Conservation (phyloP, 495 filamentous ascomycete species). For the Xylaria flabelliformis region DNA sequence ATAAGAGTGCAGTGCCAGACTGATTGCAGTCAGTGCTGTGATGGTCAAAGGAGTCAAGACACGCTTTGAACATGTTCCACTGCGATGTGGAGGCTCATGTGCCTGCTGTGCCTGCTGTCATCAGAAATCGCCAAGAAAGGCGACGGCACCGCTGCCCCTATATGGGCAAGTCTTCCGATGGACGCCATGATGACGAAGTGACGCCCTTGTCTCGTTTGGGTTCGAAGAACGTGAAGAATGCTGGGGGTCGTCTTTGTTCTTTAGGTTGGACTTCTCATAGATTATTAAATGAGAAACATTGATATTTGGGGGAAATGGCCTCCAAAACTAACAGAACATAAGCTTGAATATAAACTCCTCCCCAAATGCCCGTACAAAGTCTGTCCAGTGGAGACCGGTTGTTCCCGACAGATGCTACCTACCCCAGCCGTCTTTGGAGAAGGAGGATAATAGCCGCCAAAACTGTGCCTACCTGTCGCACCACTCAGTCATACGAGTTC, state of each 20-base stretch:
- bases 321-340: background rate
- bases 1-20: background rate
- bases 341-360: slow-evolving; percentile 11
- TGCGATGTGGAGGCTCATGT: background rate
- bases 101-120: background rate
- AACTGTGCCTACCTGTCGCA: slow-evolving; percentile 9
- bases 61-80: slow-evolving; percentile 2
- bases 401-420: slow-evolving; percentile 23
- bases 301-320: background rate
- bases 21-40: background rate
- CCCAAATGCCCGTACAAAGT: background rate
- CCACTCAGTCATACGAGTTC: slow-evolving; percentile 21
- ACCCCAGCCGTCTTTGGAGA: slow-evolving; percentile 13
- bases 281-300: background rate
- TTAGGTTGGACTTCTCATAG: background rate
- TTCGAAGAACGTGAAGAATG: too few relatives aligned
- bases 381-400: slow-evolving; percentile 21
- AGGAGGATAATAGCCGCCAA: slow-evolving; percentile 17
- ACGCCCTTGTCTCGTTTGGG: background rate
- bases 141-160: background rate
- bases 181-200: background rate
- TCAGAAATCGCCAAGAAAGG: background rate
- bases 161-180: background rate
- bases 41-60: background rate
- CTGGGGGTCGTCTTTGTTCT: background rate